These are phyloP conservation scores for Pythium folliculosum DNA, from an alignment of 352 stramenopile species.

Conservation along the genomic window DNA sequence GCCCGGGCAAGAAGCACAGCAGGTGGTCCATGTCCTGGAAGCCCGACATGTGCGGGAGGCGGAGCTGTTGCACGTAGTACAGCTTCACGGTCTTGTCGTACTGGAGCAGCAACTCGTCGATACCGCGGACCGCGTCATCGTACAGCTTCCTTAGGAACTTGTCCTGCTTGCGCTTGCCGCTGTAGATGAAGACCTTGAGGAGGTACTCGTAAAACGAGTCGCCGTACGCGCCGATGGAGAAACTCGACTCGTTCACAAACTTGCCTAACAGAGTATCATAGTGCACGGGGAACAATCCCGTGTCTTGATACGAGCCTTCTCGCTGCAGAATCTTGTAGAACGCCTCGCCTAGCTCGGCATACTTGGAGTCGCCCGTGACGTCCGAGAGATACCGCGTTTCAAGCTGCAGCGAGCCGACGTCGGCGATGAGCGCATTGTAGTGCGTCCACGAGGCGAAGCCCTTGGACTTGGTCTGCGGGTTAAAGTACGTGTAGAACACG, in stretches of 20 bases:
- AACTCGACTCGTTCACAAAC: conserved; percentile 36
- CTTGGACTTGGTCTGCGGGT: conserved; percentile 75
- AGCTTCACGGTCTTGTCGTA: conserved; percentile 59
- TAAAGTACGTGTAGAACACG: conserved; percentile 90
- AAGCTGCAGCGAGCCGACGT: conserved; percentile 84
- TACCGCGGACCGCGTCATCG: conserved; percentile 92
- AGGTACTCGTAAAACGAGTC: conserved; percentile 99
- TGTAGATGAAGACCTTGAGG: conserved; percentile 98
- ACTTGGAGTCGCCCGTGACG: conserved; percentile 77
- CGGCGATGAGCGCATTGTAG: conserved; percentile 70
- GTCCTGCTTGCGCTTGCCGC: conserved; percentile 73
- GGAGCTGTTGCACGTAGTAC: conserved; percentile 71
- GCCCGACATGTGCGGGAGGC: conserved; percentile 49
- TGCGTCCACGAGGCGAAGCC: conserved; percentile 28
- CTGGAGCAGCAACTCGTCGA: conserved; percentile 90
- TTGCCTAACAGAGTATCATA: conserved; percentile 46
- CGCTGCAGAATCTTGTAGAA: conserved; percentile 76
- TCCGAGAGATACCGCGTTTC: conserved; percentile 82
- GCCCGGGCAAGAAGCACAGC: conserved; percentile 94
- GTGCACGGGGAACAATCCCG: conserved; percentile 90
- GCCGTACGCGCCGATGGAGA: conserved; percentile 94
- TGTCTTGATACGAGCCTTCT: conserved; percentile 68
- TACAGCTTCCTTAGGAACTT: conserved; percentile 87
- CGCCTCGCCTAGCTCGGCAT: conserved; percentile 69
- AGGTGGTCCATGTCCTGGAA: conserved; percentile 95